Percentiles rank a stretch among this genome's conserved stretches.
Evolutionary conservation across 2,329 filamentous ascomycete genomes (phyloP).

Genomic region (Fusarium drepaniforme): DNA sequence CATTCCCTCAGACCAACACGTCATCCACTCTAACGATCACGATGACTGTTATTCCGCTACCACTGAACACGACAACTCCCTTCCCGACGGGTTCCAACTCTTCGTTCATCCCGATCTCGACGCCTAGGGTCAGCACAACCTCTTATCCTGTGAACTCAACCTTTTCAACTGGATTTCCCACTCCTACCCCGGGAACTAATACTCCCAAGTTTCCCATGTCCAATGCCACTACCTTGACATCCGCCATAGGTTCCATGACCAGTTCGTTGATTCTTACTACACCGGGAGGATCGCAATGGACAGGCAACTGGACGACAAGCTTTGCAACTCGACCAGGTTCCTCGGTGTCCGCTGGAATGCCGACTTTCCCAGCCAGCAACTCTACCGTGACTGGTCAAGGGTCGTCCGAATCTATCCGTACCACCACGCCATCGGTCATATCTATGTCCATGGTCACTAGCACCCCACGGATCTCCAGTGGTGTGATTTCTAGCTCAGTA

Average conservation of each 20-base stretch:
- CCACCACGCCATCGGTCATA: constrained; percentile 18
- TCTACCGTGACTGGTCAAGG: constrained; percentile 17
- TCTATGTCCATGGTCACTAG: constrained; percentile 16
- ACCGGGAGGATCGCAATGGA: constrained; percentile 21
- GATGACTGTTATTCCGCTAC: constrained; percentile 13
- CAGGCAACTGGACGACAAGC: constrained; percentile 24
- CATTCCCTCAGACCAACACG: constrained; percentile 34
- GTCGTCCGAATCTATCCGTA: constrained; percentile 16
- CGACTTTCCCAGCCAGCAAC: constrained; percentile 28
- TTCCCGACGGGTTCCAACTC: constrained; percentile 7
- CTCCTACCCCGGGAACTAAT: constrained; percentile 15
- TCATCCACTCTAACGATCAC: constrained; percentile 14
- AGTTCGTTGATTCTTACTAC: constrained; percentile 22
- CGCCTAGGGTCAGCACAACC: constrained; percentile 6
- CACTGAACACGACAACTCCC: constrained; percentile 9
- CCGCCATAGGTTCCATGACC: background rate
- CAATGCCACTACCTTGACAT: constrained; percentile 29
- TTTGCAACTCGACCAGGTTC: constrained; percentile 15
- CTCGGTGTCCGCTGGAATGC: background rate
- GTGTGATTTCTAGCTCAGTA: constrained; percentile 13
- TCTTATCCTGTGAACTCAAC: constrained; percentile 24
- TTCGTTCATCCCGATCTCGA: background rate
- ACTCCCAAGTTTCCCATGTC: constrained; percentile 19
- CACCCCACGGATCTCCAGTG: constrained; percentile 33
- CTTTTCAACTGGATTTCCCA: constrained; percentile 4